Percentiles rank a stretch among this genome's conserved stretches.
phyloP scores from a whole-genome alignment of 139 green algal species.

The Volvox africanus region DNA sequence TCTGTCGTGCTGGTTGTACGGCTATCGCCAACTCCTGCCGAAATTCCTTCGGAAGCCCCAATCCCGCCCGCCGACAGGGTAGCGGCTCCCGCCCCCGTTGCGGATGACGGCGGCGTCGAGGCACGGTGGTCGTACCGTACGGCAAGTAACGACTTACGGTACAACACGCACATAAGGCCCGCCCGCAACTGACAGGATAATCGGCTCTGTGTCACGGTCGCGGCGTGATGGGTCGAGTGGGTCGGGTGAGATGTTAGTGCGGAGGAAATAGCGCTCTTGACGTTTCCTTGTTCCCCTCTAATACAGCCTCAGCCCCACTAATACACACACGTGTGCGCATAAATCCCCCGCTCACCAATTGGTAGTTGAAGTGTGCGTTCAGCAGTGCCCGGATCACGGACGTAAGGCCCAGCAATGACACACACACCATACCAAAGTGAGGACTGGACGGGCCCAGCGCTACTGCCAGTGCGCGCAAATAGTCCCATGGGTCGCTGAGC shows the following conservation, averaged over 20 bases:
- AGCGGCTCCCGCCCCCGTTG: not conserved
- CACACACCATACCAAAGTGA: conserved; percentile 58
- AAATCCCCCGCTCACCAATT: conserved; percentile 43
- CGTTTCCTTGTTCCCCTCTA: no score
- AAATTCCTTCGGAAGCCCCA: not conserved
- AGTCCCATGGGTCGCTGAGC: not conserved
- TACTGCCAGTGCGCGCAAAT: not conserved
- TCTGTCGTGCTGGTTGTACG: not conserved
- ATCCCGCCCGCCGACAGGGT: not conserved
- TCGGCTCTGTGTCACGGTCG: conserved; percentile 43
- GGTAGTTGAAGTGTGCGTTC: conserved; percentile 81
- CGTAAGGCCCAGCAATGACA: conserved; percentile 11
- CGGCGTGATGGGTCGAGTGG: not conserved
- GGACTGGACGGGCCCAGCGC: conserved; percentile 1
- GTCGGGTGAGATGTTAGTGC: not conserved
- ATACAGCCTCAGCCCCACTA: no score
- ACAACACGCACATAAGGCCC: conserved; percentile 74
- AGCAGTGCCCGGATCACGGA: conserved; percentile 64
- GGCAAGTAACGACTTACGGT: conserved; percentile 72
- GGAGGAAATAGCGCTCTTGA: no score
- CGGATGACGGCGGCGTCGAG: not conserved
- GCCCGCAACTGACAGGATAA: conserved; percentile 71
- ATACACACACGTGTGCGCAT: no score
- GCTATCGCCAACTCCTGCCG: not conserved
- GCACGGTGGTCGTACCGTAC: not conserved